These are phyloP conservation scores for Galerina marginata DNA, from an alignment of 768 basidiomycete species.

Conservation along the genomic window DNA sequence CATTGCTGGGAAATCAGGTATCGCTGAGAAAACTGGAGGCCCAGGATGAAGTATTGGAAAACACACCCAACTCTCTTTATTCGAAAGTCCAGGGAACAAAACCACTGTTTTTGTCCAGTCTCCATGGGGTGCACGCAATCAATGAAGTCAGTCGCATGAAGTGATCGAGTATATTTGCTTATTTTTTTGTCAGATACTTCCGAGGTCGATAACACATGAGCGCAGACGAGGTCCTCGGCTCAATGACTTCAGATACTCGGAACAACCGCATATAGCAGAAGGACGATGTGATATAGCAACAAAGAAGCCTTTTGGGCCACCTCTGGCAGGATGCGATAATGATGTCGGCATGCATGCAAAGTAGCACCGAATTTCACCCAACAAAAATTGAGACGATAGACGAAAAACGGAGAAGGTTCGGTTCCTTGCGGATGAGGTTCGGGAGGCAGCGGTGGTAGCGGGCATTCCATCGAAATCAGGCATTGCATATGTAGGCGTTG, in stretches of 20 bases:
- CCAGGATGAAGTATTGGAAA: background rate
- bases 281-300: slow-evolving; percentile 4
- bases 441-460: slow-evolving; percentile 6
- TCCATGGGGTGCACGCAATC: slow-evolving; percentile 20
- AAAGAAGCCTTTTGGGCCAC: slow-evolving; percentile 16
- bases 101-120: slow-evolving; percentile 27
- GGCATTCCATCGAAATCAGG: background rate
- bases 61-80: slow-evolving; percentile 25
- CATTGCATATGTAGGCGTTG: background rate
- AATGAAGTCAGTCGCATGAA: slow-evolving; percentile 16
- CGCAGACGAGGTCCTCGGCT: slow-evolving; percentile 18
- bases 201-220: slow-evolving; percentile 24
- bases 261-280: slow-evolving; percentile 19
- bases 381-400: slow-evolving; percentile 18
- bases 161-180: slow-evolving; percentile 18
- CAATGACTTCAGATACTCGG: slow-evolving; percentile 29
- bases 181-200: slow-evolving; percentile 12
- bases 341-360: slow-evolving; percentile 16
- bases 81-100: slow-evolving; percentile 27
- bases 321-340: slow-evolving; percentile 14
- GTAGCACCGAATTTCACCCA: slow-evolving; percentile 28
- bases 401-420: slow-evolving; percentile 30
- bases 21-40: background rate
- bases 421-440: slow-evolving; percentile 27
- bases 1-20: background rate